These are phyloP conservation scores for Saccharomycopsis amapae DNA, from an alignment of 805 yeast genomes.

Conservation along the genomic window DNA sequence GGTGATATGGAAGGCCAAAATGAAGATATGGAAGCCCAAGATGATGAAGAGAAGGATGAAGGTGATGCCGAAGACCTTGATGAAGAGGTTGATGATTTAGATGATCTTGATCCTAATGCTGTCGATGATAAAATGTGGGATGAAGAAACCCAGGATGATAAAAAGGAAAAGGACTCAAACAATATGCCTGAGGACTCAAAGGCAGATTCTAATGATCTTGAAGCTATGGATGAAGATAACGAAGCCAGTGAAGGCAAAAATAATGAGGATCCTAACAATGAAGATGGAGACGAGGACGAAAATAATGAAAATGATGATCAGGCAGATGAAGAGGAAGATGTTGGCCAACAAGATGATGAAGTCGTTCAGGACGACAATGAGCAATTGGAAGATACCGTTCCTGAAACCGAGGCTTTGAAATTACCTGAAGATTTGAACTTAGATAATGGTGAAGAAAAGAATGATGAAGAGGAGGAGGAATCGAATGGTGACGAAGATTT, in stretches of 20 bases:
- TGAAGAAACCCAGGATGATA: conserved; percentile 71
- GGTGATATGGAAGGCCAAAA: conserved; percentile 96
- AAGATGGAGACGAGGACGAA: conserved; percentile 30
- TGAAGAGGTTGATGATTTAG: conserved; percentile 83
- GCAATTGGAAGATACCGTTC: conserved; percentile 64
- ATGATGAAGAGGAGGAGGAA: conserved; percentile 36
- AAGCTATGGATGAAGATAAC: conserved; percentile 34
- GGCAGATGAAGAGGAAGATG: conserved; percentile 36
- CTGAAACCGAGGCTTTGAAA: conserved; percentile 81
- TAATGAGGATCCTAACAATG: conserved; percentile 26
- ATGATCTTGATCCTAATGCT: conserved; percentile 88
- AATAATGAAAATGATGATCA: conserved; percentile 41
- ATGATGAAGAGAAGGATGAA: conserved; percentile 45
- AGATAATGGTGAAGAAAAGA: conserved; percentile 69
- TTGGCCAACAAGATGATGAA: conserved; percentile 45
- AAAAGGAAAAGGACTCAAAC: conserved; percentile 79
- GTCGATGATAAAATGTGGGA: conserved; percentile 98
- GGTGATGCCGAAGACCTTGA: conserved; percentile 66
- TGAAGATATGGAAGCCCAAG: conserved; percentile 72
- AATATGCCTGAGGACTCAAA: conserved; percentile 53
- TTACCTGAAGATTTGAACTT: conserved; percentile 88
- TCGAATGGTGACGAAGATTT: conserved; percentile 28
- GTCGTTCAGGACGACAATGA: conserved; percentile 59
- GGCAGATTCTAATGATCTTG: conserved; percentile 45
- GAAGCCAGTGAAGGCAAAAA: conserved; percentile 28